phyloP scores from a whole-genome alignment of 495 filamentous ascomycete species.

The Bombardia bombarda region DNA sequence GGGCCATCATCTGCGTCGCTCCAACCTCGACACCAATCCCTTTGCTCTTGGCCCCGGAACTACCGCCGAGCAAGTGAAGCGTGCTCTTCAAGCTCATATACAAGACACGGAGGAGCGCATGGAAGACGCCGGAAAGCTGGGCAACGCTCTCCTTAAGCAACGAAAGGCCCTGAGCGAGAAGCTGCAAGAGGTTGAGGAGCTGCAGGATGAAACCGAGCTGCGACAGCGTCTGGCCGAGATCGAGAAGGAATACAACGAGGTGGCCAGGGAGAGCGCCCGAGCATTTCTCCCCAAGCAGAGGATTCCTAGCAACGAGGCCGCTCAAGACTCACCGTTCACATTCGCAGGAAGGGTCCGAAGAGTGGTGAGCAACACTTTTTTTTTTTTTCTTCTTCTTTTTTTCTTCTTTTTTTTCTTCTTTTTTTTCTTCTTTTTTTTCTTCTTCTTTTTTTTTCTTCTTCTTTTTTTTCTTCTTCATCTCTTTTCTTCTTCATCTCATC shows the following conservation, averaged over 20 bases:
- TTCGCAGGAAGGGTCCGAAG: conserved; percentile 45
- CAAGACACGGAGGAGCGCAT: conserved; percentile 84
- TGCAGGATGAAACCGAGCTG: conserved; percentile 72
- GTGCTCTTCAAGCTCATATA: conserved; percentile 83
- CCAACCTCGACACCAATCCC: conserved; percentile 68
- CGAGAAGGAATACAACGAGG: conserved; percentile 92
- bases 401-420: too few relatives aligned
- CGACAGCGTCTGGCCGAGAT: conserved; percentile 76
- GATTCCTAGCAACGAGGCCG: conserved; percentile 56
- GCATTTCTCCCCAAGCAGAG: conserved; percentile 82
- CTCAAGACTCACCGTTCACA: conserved; percentile 55
- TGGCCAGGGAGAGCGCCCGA: conserved; percentile 80
- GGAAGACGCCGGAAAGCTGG: conserved; percentile 82
- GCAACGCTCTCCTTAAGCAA: conserved; percentile 77
- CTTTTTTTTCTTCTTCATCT: too few relatives aligned
- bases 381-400: too few relatives aligned
- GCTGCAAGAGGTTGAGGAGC: conserved; percentile 74
- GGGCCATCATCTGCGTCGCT: conserved; percentile 58
- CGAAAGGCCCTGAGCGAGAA: conserved; percentile 70
- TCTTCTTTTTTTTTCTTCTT: too few relatives aligned
- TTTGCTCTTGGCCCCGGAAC: conserved; percentile 68
- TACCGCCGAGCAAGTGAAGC: conserved; percentile 79
- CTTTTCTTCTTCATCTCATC: too few relatives aligned
- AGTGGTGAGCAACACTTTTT: conserved; percentile 26
- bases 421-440: too few relatives aligned